These are phyloP conservation scores for Aspergillus wentii DNA, from an alignment of 495 filamentous ascomycete species.

Conservation along the genomic window DNA sequence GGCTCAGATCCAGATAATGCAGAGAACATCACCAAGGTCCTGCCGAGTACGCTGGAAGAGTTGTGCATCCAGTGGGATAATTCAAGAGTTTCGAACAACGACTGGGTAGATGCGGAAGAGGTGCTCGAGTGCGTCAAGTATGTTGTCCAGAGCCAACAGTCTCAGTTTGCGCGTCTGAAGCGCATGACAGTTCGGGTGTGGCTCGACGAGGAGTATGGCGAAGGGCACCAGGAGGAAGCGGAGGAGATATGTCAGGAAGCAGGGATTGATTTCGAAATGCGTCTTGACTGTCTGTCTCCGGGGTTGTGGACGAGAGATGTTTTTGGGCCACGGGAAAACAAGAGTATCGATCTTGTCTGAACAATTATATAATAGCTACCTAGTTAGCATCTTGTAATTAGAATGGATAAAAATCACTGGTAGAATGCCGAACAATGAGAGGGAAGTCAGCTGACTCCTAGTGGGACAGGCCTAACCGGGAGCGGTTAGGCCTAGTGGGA, in stretches of 20 bases:
- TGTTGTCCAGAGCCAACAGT: not conserved
- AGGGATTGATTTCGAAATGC: not conserved
- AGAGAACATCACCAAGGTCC: not conserved
- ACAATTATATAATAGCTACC: not conserved
- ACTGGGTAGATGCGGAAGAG: not conserved
- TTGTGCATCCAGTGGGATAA: not conserved
- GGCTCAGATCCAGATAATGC: not conserved
- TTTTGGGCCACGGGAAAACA: not conserved
- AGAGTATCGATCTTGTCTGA: not conserved
- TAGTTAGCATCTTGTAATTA: too few species aligned
- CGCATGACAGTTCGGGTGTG: not conserved
- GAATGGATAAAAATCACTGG: too few species aligned
- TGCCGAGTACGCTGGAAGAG: not conserved
- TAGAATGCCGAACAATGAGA: too few species aligned
- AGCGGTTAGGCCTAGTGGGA: too few species aligned
- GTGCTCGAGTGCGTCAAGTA: not conserved
- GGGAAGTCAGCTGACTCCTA: too few species aligned
- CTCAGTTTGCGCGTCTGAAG: not conserved
- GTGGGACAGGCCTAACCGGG: too few species aligned
- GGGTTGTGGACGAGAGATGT: not conserved
- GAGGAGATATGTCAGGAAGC: not conserved
- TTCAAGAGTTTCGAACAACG: not conserved
- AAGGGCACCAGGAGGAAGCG: not conserved
- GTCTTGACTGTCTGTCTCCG: not conserved
- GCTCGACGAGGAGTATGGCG: not conserved